Conservation (phyloP, 768 basidiomycete genomes). For the Amanita fuliginea region DNA sequence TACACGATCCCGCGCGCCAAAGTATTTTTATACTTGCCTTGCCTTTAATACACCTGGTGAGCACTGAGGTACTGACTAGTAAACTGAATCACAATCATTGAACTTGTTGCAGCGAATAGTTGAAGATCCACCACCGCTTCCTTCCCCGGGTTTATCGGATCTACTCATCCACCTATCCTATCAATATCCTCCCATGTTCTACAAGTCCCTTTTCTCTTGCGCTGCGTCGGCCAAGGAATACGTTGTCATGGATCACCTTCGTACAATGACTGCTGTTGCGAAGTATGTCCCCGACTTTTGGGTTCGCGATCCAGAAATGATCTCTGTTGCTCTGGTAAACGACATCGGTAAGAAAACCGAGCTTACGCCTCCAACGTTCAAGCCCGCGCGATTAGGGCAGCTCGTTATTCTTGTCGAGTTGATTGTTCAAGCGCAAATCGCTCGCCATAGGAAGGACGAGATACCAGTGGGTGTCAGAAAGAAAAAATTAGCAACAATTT, state of each 20-base stretch:
- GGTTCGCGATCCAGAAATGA: constrained; percentile 64
- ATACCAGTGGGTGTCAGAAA: constrained; percentile 8
- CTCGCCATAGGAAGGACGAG: constrained; percentile 31
- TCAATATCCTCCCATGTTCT: constrained; percentile 51
- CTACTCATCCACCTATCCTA: constrained; percentile 42
- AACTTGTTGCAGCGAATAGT: constrained; percentile 34
- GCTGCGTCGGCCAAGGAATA: constrained; percentile 54
- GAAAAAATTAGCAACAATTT: neutral
- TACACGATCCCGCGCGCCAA: constrained; percentile 38
- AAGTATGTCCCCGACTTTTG: constrained; percentile 53
- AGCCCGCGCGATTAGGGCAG: constrained; percentile 49
- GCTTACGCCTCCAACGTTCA: constrained; percentile 23
- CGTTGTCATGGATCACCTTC: constrained; percentile 48
- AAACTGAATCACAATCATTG: neutral
- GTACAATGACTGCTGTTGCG: constrained; percentile 38
- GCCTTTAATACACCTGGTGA: constrained; percentile 26
- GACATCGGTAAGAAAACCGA: constrained; percentile 23
- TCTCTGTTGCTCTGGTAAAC: constrained; percentile 57
- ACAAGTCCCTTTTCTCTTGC: constrained; percentile 60
- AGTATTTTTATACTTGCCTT: constrained; percentile 27
- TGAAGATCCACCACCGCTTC: constrained; percentile 38
- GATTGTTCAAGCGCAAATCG: constrained; percentile 35
- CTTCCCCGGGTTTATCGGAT: constrained; percentile 32
- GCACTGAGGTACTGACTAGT: neutral
- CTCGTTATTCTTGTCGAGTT: constrained; percentile 51